Evolutionary conservation across 805 yeast species (phyloP).

Genomic region (Cyberlindnera americana): DNA sequence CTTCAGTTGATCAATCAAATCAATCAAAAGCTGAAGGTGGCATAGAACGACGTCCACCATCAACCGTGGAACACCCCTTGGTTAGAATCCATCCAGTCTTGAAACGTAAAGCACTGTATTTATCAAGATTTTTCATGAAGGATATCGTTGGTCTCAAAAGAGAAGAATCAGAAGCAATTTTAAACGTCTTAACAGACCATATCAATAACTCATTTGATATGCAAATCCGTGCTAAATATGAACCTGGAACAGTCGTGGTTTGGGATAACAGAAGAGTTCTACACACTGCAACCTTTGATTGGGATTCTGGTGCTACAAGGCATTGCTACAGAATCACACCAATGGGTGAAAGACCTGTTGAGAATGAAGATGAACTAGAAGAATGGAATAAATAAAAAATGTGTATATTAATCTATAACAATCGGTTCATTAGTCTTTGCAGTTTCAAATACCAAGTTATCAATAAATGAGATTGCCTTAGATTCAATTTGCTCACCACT

Average conservation of each 20-base stretch:
- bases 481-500: constrained; percentile 30
- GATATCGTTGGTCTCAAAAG: constrained; percentile 51
- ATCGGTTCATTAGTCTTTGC: constrained; percentile 2
- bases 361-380: constrained; percentile 10
- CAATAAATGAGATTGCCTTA: constrained; percentile 29
- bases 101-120: constrained; percentile 56
- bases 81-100: constrained; percentile 65
- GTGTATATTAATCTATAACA: constrained; percentile 4
- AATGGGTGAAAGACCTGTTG: constrained; percentile 45
- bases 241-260: constrained; percentile 22
- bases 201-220: constrained; percentile 41
- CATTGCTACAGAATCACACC: constrained; percentile 29
- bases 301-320: constrained; percentile 29
- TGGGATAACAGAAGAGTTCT: constrained; percentile 33
- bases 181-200: constrained; percentile 43
- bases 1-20: constrained; percentile 39
- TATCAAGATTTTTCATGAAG: constrained; percentile 46
- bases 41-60: constrained; percentile 41
- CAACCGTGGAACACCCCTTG: constrained; percentile 42
- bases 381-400: constrained; percentile 9
- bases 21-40: constrained; percentile 46
- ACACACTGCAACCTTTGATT: constrained; percentile 54
- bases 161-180: constrained; percentile 46
- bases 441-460: constrained; percentile 39
- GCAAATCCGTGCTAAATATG: constrained; percentile 23